Conservation (phyloP, 2,329 filamentous ascomycete species). For the Dactylellina sp. region DNA sequence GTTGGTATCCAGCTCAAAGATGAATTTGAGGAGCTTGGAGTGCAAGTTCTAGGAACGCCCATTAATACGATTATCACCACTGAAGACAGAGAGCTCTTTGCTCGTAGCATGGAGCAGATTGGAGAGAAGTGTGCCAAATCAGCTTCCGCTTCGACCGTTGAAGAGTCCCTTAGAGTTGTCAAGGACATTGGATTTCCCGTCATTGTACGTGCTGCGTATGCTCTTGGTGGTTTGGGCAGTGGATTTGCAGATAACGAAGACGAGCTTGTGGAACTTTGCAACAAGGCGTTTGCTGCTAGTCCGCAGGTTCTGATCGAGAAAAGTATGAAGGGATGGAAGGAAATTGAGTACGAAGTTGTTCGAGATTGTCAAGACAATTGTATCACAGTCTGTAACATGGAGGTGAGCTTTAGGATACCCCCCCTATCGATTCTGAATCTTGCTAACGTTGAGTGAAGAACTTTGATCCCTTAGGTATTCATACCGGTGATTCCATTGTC, state of each 20-base stretch:
- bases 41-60: slow-evolving; percentile 93
- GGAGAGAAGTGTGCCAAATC: slow-evolving; percentile 98
- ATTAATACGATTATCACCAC: slow-evolving; percentile 99
- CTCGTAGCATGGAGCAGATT: slow-evolving; percentile 97
- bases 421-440: background rate
- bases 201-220: slow-evolving; percentile 96
- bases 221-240: slow-evolving; percentile 91
- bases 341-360: slow-evolving; percentile 98
- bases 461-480: slow-evolving; percentile 97
- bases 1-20: slow-evolving; percentile 98
- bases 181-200: slow-evolving; percentile 95
- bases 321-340: slow-evolving; percentile 99
- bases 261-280: slow-evolving; percentile 86
- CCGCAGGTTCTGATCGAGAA: slow-evolving; percentile 96
- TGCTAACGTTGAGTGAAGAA: slow-evolving; percentile 67
- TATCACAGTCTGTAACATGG: slow-evolving; percentile 99
- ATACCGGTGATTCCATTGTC: slow-evolving; percentile 97
- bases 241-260: slow-evolving; percentile 91
- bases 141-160: slow-evolving; percentile 86
- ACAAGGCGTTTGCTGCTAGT: slow-evolving; percentile 93
- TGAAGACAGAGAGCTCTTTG: slow-evolving; percentile 96
- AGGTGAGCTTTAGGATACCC: slow-evolving; percentile 63
- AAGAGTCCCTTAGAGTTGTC: slow-evolving; percentile 89
- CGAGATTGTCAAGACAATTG: slow-evolving; percentile 96
- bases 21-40: slow-evolving; percentile 90